Evolutionary conservation across 2,329 filamentous ascomycete genomes (phyloP).

Genomic region (Moelleriella libera): DNA sequence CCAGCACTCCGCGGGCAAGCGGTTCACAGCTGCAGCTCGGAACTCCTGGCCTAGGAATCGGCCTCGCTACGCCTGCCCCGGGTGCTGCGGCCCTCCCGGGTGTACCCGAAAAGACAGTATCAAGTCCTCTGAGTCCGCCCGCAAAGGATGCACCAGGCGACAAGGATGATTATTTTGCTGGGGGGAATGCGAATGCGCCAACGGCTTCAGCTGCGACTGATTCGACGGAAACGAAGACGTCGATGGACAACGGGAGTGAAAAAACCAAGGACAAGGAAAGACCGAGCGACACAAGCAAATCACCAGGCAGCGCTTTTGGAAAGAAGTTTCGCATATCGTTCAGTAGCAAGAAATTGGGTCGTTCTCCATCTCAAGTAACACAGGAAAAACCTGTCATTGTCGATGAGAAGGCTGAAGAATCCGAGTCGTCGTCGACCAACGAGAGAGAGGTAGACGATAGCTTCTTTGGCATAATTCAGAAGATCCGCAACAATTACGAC

Average conservation of each 20-base stretch:
- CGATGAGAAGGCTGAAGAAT: conserved; percentile 65
- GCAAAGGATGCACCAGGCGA: conserved; percentile 52
- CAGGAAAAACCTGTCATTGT: conserved; percentile 58
- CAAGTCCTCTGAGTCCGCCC: conserved; percentile 29
- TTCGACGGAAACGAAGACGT: conserved; percentile 31
- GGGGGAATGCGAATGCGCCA: conserved; percentile 19
- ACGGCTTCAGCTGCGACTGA: conserved; percentile 15
- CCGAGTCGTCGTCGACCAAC: conserved; percentile 47
- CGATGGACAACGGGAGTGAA: conserved; percentile 32
- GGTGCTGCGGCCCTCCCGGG: conserved; percentile 23
- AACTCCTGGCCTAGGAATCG: conserved; percentile 68
- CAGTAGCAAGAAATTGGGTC: conserved; percentile 69
- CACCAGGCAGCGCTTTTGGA: conserved; percentile 51
- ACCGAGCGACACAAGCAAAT: conserved; percentile 38
- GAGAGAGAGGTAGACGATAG: conserved; percentile 65
- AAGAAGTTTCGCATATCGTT: conserved; percentile 82
- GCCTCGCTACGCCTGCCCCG: conserved; percentile 52
- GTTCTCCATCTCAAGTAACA: conserved; percentile 43
- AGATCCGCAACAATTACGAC: conserved; percentile 60
- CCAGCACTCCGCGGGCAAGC: conserved; percentile 50
- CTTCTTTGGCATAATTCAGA: conserved; percentile 58
- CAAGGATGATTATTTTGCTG: conserved; percentile 66
- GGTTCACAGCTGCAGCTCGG: conserved; percentile 45
- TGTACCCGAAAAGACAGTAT: conserved; percentile 30
- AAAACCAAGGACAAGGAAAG: conserved; percentile 33